Percentiles rank a stretch among this genome's conserved stretches.
phyloP scores from a whole-genome alignment of 78 protist species.

The Dictyostelium firmibasis region DNA sequence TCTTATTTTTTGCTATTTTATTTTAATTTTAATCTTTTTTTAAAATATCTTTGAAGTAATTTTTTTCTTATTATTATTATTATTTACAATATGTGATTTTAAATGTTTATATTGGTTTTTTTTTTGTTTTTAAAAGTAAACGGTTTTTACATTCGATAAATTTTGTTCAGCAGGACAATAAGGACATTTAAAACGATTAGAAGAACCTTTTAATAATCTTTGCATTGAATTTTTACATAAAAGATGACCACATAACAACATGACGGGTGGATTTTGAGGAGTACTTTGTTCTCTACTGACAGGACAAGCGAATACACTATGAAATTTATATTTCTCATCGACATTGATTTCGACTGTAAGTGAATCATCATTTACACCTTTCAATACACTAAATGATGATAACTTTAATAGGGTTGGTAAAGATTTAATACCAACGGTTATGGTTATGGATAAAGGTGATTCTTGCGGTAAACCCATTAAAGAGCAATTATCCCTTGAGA shows the following conservation, averaged over 20 bases:
- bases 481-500: slow-evolving; percentile 25
- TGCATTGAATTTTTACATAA: slow-evolving; percentile 61
- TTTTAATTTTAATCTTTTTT: too few species aligned
- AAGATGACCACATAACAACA: slow-evolving; percentile 90
- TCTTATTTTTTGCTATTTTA: too few species aligned
- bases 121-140: not conserved
- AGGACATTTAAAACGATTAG: slow-evolving; percentile 88
- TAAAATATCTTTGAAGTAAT: not conserved
- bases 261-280: slow-evolving; percentile 86
- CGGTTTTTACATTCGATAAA: slow-evolving; percentile 40
- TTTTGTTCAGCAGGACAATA: slow-evolving; percentile 88
- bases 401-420: slow-evolving; percentile 81
- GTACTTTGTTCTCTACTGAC: slow-evolving; percentile 89
- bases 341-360: slow-evolving; percentile 60
- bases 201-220: slow-evolving; percentile 75
- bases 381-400: slow-evolving; percentile 39
- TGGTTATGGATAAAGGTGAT: slow-evolving; percentile 52
- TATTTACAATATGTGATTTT: too few species aligned
- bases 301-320: slow-evolving; percentile 92
- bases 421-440: slow-evolving; percentile 79
- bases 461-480: slow-evolving; percentile 67
- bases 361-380: slow-evolving; percentile 55
- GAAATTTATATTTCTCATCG: slow-evolving; percentile 66
- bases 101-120: not conserved
- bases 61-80: not conserved